Base-by-base conservation (phyloP, 495 filamentous ascomycete species). In the Letharia columbiana region DNA sequence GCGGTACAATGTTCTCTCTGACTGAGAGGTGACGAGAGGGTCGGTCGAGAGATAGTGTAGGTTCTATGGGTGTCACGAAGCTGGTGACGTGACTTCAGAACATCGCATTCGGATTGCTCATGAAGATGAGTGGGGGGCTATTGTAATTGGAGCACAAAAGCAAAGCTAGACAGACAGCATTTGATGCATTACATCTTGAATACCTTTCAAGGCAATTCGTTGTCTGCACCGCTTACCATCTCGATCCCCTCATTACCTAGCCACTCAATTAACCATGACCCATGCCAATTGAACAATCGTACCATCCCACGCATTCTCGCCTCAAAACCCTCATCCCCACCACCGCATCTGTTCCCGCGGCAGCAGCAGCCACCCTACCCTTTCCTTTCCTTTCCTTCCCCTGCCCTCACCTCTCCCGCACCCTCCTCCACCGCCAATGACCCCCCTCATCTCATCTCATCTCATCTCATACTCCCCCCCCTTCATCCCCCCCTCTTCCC, bases 71-170 rank as follows among this genome's bases (percentile, higher is more conserved):
- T 13, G 50, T 54, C 50, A 54, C 31, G 54, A 33, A 56, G 52
- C 23, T 18, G 31, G 37, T 7, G 31, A 37, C 15, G 54, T 57
- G 33, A 33, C 54, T 57, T 20, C 18, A 12, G 54, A 37, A 18
- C 54, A 37, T 57, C 17, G 54, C 33, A 37, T 37, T 57, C 31
- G 54, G 33, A 57, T 20, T 39, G n/a, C 37, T 57, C 1, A 57
- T 17, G 54, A 18, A 2, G 33, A 37, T 10, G 33, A 57, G 33
- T 15, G 59, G n/a, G 35, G 58, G 58, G 13, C 37, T 7, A 41
- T 35, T 44, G 18, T 44, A 61, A 61, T 31, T 61, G 4, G 59
- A 61, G 59, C 39, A 17, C n/a, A 61, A 60, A 61, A 61, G 39
- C 35, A 61, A 42, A 61, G 58, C 58, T 61, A 61, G 39, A 42